Evolutionary conservation across 352 stramenopile species (phyloP).

Genomic region (Phytophthora nicotianae): DNA sequence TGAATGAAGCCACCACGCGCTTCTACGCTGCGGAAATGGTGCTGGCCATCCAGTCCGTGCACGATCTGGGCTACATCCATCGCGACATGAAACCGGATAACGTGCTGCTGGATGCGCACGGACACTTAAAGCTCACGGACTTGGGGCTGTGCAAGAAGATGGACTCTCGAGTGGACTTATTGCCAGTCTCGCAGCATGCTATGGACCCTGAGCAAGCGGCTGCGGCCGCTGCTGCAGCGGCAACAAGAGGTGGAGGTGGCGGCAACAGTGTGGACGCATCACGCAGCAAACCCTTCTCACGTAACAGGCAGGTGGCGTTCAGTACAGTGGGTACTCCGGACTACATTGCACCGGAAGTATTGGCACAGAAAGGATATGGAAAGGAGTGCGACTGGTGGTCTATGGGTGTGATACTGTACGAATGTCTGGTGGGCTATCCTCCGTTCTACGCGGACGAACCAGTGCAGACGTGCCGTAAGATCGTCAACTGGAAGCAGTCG

Average conservation of each 20-base stretch:
- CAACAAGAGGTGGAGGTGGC: constrained; percentile 29
- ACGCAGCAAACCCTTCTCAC: constrained; percentile 51
- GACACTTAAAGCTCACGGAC: constrained; percentile 99
- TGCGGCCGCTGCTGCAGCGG: constrained; percentile 5
- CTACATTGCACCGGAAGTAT: constrained; percentile 99
- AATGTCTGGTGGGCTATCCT: constrained; percentile 99
- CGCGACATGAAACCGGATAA: constrained; percentile 98
- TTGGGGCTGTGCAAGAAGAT: constrained; percentile 98
- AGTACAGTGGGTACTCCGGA: constrained; percentile 99
- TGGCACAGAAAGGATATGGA: constrained; percentile 86
- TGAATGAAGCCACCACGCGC: constrained; percentile 80
- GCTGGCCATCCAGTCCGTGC: constrained; percentile 97
- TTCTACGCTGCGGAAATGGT: constrained; percentile 99
- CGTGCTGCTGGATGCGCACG: constrained; percentile 96
- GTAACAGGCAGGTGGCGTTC: constrained; percentile 93
- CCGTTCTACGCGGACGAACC: constrained; percentile 98
- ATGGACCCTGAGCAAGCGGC: constrained; percentile 39
- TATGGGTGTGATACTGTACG: constrained; percentile 99
- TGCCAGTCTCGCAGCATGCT: constrained; percentile 81
- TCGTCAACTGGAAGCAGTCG: constrained; percentile 88
- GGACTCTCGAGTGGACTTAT: constrained; percentile 84
- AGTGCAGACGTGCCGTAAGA: constrained; percentile 97
- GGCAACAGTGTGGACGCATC: constrained; percentile 48
- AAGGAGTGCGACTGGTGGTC: constrained; percentile 99
- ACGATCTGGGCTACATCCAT: constrained; percentile 99